Base-by-base conservation (phyloP, 2,329 filamentous ascomycete genomes). In the Colletotrichum sidae region DNA sequence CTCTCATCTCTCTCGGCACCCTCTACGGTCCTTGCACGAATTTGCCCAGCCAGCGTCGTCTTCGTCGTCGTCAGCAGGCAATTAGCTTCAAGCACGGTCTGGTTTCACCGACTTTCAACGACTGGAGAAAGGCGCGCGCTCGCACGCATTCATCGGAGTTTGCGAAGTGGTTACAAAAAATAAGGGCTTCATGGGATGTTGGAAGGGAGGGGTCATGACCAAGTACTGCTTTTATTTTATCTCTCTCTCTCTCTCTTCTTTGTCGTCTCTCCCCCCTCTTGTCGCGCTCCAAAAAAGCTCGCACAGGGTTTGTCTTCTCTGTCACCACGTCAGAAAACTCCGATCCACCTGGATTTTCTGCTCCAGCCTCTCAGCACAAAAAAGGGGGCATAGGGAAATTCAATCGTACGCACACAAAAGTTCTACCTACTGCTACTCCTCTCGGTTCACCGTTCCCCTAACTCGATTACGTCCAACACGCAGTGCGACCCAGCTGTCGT, bases 81-180 rank as follows among this genome's bases (percentile, higher is more conserved):
- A 65, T 46, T 25, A 15, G 41, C 42, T 44, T 47, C n/a, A 50
- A 58, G 15, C 38, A 51, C 55, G n/a, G 58, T 66, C 63, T 66
- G n/a, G 58, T 66, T 59, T 66, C 51, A 51, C 49, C 62, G 58
- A 53, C 63, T 64, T 49, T 55, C 60, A 65, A 54, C 60, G 64
- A 65, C 64, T 50, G 60, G 64, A 67, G 64, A 65, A 67, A 60
- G 64, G 54, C 15, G 64, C 55, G 60, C 60, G 42, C n/a, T 60
- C 54, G 64, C 60, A 66, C 60, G 64, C 64, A 67, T 67, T 67
- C 64, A 65, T 67, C 60, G 64, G 64, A 67, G 64, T 67, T 67
- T 65, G 60, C 55, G 64, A 64, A 65, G 60, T 66, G 63, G 63
- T 67, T 55, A 60, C 54, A 54, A 67, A 60, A 67, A 67, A 57